Evolutionary conservation across 352 stramenopile genomes (phyloP).

Genomic region (Globisporangium heterothallicum): DNA sequence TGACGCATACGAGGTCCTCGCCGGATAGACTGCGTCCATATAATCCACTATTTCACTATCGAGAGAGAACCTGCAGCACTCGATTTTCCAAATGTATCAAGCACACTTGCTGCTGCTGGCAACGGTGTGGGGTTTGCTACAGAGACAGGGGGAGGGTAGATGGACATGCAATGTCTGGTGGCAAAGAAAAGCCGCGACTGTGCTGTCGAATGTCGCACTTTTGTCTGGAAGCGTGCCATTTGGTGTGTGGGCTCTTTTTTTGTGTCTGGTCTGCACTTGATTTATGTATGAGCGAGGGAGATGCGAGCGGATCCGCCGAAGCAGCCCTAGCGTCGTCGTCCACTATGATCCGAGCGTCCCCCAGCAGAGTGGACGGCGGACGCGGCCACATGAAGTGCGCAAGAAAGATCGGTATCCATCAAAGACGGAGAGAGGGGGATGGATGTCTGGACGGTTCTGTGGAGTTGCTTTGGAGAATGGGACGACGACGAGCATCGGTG

Average conservation of each 20-base stretch:
- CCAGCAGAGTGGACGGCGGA: not conserved
- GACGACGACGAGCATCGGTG: too few species aligned
- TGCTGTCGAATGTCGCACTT: not conserved
- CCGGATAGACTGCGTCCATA: not conserved
- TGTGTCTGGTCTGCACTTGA: not conserved
- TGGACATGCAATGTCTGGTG: not conserved
- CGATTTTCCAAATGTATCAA: constrained; percentile 11
- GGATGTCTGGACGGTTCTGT: too few species aligned
- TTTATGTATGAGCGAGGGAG: not conserved
- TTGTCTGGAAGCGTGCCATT: not conserved
- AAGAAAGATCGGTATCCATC: not conserved
- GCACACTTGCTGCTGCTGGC: too few species aligned
- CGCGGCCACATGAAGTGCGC: not conserved
- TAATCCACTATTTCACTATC: not conserved
- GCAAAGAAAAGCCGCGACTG: not conserved
- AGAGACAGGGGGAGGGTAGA: not conserved
- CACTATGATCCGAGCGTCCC: not conserved
- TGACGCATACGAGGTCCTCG: not conserved
- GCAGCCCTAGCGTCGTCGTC: not conserved
- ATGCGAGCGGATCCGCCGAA: not conserved
- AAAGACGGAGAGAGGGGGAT: too few species aligned
- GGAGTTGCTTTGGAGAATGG: too few species aligned
- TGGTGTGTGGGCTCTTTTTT: not conserved
- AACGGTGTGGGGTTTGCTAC: not conserved
- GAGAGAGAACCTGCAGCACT: not conserved